A percentile compares a stretch with the other conserved stretches of the same genome.
Evolutionary conservation across 805 yeast species (phyloP).

Genomic region (Danielia oregonensis): DNA sequence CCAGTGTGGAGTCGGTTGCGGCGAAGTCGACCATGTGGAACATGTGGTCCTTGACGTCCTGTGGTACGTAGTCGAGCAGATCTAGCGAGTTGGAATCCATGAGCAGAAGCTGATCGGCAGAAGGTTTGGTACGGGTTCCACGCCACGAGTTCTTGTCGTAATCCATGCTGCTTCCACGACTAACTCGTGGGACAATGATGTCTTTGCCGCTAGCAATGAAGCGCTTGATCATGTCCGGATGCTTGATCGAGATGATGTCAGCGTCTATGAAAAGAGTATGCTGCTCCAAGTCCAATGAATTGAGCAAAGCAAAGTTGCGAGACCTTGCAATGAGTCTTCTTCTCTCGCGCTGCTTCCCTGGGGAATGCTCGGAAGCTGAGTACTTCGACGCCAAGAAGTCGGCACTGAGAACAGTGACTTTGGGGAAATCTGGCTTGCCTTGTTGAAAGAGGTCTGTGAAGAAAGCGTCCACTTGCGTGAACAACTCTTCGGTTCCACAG

Average conservation of each 20-base stretch:
- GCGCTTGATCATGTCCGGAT: constrained; percentile 20
- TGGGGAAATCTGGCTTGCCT: constrained; percentile 3
- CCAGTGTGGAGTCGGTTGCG: not conserved
- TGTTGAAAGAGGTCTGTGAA: constrained; percentile 16
- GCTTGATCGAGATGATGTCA: constrained; percentile 26
- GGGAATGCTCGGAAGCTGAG: constrained; percentile 7
- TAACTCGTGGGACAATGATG: constrained; percentile 35
- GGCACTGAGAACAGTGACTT: constrained; percentile 13
- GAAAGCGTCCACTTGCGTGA: constrained; percentile 14
- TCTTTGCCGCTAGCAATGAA: constrained; percentile 29
- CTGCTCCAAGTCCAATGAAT: constrained; percentile 25
- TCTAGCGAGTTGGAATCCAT: constrained; percentile 21
- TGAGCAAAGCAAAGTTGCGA: constrained; percentile 31
- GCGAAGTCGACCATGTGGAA: constrained; percentile 24
- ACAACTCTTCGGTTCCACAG: constrained; percentile 28
- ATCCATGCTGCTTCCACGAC: constrained; percentile 23
- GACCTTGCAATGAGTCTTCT: constrained; percentile 34
- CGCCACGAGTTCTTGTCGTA: constrained; percentile 41
- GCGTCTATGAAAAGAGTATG: constrained; percentile 37
- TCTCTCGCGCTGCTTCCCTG: constrained; percentile 27
- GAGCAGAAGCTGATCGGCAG: constrained; percentile 10
- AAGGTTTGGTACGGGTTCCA: constrained; percentile 34
- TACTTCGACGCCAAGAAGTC: constrained; percentile 11
- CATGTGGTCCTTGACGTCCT: constrained; percentile 24
- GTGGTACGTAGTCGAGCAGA: constrained; percentile 31